Evolutionary conservation across 179 eudicot genomes (phyloP), one percentile per base, ranked within the genome.

Genomic region (Drosera spatulata): DNA sequence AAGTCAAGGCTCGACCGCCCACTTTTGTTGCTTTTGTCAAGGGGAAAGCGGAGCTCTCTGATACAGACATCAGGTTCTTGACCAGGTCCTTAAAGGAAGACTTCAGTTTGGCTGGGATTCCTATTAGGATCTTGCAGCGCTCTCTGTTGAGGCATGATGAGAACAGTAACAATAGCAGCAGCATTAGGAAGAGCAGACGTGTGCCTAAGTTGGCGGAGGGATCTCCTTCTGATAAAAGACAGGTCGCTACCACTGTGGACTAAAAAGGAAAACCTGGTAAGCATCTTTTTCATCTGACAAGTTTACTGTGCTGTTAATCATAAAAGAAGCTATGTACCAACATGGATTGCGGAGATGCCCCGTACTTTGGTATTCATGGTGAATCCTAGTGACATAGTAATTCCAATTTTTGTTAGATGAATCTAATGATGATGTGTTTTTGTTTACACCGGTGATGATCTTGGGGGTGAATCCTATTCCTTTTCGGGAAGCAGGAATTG

Each of bases 1-100:
- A 93, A 70, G 97, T 86, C 60, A 93, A 93, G 74, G 99, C 97
- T 6, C 83, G 99, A 10, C 99, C 99, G 22, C 99, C 99, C 11
- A 93, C 99, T 15, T 93, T 89, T 60, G 93, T 93, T 38, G 99
- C 97, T 54, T 93, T 93, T 75, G 73, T 86, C 55, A 79, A 83
- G 51, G 94, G 94, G 14, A 93, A 86, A 69, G 69, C 68, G 0
- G 71, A 69, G 71, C 84, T 89, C 8, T 69, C 88, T 2, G 97
- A 89, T 10, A 73, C 95, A 2, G 99, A 86, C 61, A 55, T 93
- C 49, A 83, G 97, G 61, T 93, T 93, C 76, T 53, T 93, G 61
- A 81, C 80, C 10, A 84, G 70, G 66, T 93, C 99, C 5, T 78
- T 93, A 65, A 89, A 89, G 75, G 99, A 93, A 69, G 99, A 89